Base-by-base conservation (phyloP, 441 rosid genomes). In the Pelargonium citronellum region DNA sequence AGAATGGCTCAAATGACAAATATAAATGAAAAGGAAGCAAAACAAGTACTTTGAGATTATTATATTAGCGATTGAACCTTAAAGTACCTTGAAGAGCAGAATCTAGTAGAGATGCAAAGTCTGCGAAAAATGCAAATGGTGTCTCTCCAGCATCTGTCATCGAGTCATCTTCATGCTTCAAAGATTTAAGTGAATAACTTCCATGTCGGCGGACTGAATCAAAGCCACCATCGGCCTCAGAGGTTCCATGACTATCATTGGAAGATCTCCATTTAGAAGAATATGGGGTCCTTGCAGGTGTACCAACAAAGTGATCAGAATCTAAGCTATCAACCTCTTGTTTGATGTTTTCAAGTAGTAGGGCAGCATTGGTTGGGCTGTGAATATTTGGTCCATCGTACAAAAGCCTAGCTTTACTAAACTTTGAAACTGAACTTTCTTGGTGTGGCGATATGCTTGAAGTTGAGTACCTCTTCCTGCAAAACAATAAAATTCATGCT, bases 281-380 rank as follows among this genome's bases (percentile, higher is more conserved):
- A 74, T 84, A 81, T 20, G 75, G 77, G 49, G 75, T 70, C 78
- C 71, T 82, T 3, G 76, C 70, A 61, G 83, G 85, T 30, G 86
- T 72, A 78, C 78, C 81, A 51, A 84, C 81, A 62, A 76, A 83
- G 67, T 75, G 82, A 77, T 85, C 90, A 49, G 75, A 39, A 69
- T 87, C 91, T 72, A 83, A 74, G 77, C 84, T 81, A 67, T 82
- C 87, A 74, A 82, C 95, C 84, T 92, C 99, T 71, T 88, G 93
- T 72, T 95, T 95, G 68, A 95, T 92, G 74, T 91, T 88, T 80
- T 95, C 98, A 69, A 95, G 97, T 73, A 95, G 86, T 73, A 95
- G 89, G 27, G 95, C 95, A 0, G 98, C 87, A 67, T 95, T 95
- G 11, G 92, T 88, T 5, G 97, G 99, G 78, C 98, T 91, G 75